phyloP scores from a whole-genome alignment of 768 basidiomycete species.

The Boletus pseudo-olivaceus region DNA sequence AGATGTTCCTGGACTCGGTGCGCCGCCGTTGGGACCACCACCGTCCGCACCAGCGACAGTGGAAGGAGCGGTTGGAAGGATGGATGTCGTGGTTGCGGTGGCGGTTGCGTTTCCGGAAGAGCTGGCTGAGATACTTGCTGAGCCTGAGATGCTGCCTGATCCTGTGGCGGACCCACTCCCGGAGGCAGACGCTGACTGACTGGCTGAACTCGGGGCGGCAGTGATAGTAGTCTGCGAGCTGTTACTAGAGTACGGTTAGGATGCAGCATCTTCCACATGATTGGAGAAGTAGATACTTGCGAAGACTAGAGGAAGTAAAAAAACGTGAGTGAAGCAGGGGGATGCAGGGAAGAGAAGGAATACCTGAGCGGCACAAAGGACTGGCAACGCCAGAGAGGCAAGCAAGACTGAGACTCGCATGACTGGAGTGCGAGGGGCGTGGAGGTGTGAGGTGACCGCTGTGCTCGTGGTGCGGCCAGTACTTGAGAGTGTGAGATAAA shows the following conservation, averaged over 20 bases:
- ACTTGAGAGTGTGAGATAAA: conserved; percentile 9
- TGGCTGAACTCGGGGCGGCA: conserved; percentile 40
- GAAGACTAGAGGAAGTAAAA: conserved; percentile 27
- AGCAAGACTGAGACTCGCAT: conserved; percentile 34
- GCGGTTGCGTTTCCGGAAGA: conserved; percentile 32
- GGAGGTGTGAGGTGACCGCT: not conserved
- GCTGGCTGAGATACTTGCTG: conserved; percentile 15
- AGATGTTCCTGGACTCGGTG: conserved; percentile 57
- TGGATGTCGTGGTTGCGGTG: conserved; percentile 11
- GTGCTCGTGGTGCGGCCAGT: not conserved
- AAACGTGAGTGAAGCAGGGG: not conserved
- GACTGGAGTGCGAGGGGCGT: not conserved
- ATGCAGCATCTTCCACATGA: conserved; percentile 28
- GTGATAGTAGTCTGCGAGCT: conserved; percentile 41
- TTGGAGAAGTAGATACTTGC: conserved; percentile 33
- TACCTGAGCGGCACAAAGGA: conserved; percentile 34
- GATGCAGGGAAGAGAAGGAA: not conserved
- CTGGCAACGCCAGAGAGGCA: conserved; percentile 28
- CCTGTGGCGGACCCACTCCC: conserved; percentile 18
- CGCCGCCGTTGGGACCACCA: conserved; percentile 40
- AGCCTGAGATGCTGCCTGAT: conserved; percentile 22
- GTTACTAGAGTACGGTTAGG: conserved; percentile 41
- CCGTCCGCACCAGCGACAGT: conserved; percentile 47
- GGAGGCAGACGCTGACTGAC: conserved; percentile 18
- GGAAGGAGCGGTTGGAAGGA: conserved; percentile 54